Base-by-base conservation (phyloP, 2,329 filamentous ascomycete genomes). In the Aspergillus sp. region DNA sequence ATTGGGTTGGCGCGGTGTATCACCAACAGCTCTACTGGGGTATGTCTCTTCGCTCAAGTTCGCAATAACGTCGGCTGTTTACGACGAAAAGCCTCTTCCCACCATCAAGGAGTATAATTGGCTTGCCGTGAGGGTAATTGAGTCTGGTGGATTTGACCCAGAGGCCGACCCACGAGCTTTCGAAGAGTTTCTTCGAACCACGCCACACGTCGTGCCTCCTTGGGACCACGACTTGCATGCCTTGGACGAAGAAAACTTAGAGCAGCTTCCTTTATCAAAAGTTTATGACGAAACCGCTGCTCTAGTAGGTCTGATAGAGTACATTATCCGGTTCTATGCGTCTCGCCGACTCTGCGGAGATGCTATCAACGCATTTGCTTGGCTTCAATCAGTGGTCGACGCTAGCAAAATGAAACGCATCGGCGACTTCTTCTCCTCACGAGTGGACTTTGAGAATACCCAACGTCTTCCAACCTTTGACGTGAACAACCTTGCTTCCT, bases 111-210 rank as follows among this genome's bases (percentile, higher is more conserved):
- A 63, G 32, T 58, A 67, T 17, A 71, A 72, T 36, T 71, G 69
- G 59, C 64, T 75, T 38, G 58, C 81, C 31, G 66, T 77, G n/a
- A 79, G 82, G 25, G 65, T 83, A 20, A 42, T 80, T 6, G 79
- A 84, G 52, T 77, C 78, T 1, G 76, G 75, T 32, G 73, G 71
- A 17, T 61, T 82, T 14, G 63, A 74, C 5, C 66, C 76, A 2
- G 71, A 78, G 31, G 66, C 67, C 20, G 73, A 79, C 20, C 78
- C 80, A 13, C 66, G 70, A 44, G 54, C 76, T 3, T 63, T 80
- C 14, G 68, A 76, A 31, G 76, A 59, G 61, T 71, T 64, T 59
- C 69, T 63, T 67, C 76, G 59, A 56, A 52, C 60, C 16, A 62
- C 62, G 36, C 58, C 61, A 38, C 61, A 65, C 44, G 53, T 66